Evolutionary conservation across 108 stramenopile genomes (phyloP), one percentile per base, ranked within the genome.

Genomic region (Skeletonema costatum): DNA sequence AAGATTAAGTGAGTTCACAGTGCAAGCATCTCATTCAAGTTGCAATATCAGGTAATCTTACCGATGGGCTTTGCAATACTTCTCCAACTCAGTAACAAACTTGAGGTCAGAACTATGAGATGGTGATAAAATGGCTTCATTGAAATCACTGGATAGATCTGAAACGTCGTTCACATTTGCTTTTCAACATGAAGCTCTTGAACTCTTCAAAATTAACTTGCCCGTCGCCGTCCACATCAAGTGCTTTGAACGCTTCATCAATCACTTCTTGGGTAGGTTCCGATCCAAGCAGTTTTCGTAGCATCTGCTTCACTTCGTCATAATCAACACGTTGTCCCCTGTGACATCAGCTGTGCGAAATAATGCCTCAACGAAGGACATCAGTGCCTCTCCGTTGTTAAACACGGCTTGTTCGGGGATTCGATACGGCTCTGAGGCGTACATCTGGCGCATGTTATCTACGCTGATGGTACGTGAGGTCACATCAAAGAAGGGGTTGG

Each of bases 141-240:
- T 51, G 50, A 51, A 51, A 19, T 6, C 50, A 38, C 38, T 2
- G 3, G 19, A n/a, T 11, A 66, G 11, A 10, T 35, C 3, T 5
- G n/a, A 65, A 29, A 29, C 12, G 11, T 66, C 38, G 13, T 66
- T 66, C 4, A 29, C 36, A 5, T 66, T 66, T 14, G 65, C 65
- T n/a, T n/a, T 66, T 66, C 5, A 66, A 29, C 42, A 66, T 66
- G 29, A 66, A 65, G 32, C 38, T 58, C 39, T 80, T 31, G 35
- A 85, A 85, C 50, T 73, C 79, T 13, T 80, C 62, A 12, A 85
- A 35, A 31, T 74, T 32, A 9, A 85, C 79, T 25, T 74, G 44
- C 25, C 78, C 84, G 14, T 70, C 70, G 10, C 68, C 63, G 25
- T 76, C 46, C 17, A 32, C 29, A 56, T 85, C 84, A 74, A 85